These are phyloP conservation scores for Fonsecaea nubica DNA, from an alignment of 2,329 filamentous ascomycete genomes.

Conservation along the genomic window DNA sequence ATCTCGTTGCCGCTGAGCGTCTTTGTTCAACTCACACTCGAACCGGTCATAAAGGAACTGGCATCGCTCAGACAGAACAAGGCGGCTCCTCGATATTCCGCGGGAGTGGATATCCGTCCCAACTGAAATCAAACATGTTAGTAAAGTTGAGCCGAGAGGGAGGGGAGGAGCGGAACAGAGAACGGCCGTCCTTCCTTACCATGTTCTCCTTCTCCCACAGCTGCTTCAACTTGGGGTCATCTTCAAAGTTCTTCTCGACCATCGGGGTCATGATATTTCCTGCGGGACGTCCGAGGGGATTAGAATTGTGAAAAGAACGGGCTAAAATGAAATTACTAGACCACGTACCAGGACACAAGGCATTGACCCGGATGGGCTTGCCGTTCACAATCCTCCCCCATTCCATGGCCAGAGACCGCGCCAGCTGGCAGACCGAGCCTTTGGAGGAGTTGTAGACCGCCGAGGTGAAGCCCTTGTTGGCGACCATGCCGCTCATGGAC, in stretches of 20 bases:
- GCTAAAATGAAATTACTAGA: not conserved
- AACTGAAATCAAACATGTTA: constrained; percentile 12
- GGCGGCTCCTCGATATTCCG: constrained; percentile 69
- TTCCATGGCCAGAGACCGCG: constrained; percentile 52
- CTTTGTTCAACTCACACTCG: constrained; percentile 31
- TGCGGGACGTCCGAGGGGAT: not conserved
- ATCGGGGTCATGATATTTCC: constrained; percentile 68
- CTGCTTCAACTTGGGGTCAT: constrained; percentile 67
- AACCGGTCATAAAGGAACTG: constrained; percentile 63
- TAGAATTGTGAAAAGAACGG: not conserved
- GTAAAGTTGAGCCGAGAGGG: not conserved
- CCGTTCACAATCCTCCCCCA: constrained; percentile 50
- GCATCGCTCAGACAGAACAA: constrained; percentile 57
- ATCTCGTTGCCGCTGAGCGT: no score
- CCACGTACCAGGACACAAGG: constrained; percentile 56
- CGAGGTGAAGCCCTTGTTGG: constrained; percentile 55
- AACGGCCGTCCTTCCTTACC: constrained; percentile 42
- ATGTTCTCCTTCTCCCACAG: constrained; percentile 58
- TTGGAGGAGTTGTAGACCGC: constrained; percentile 54
- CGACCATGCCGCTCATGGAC: constrained; percentile 67
- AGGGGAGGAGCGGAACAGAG: not conserved
- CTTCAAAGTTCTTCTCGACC: constrained; percentile 78
- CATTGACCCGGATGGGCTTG: constrained; percentile 59
- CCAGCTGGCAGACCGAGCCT: constrained; percentile 51
- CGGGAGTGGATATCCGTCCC: constrained; percentile 68